Conservation (phyloP, 495 filamentous ascomycete species). For the Sordaria brevicollis region DNA sequence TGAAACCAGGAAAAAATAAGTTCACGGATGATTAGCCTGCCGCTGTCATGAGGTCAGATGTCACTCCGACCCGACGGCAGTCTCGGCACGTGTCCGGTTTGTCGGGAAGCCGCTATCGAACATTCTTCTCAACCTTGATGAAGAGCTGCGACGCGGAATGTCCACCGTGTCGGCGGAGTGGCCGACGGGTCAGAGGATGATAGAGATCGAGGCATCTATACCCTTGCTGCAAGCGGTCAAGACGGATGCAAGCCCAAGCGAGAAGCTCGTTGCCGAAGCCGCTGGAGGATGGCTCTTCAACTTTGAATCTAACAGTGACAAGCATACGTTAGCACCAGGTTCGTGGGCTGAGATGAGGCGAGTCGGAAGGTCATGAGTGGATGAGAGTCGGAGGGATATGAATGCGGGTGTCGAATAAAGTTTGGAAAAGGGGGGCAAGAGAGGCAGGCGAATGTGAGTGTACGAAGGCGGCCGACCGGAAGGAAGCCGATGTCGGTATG, state of each 20-base stretch:
- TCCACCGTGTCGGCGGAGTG: constrained; percentile 32
- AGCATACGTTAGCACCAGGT: constrained; percentile 2
- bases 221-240: constrained; percentile 69
- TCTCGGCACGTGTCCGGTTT: not conserved
- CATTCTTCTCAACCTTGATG: constrained; percentile 46
- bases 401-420: not conserved
- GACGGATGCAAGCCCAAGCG: constrained; percentile 81
- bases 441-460: not conserved
- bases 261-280: constrained; percentile 48
- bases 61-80: not conserved
- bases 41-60: not conserved
- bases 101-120: constrained; percentile 9
- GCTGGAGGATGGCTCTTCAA: constrained; percentile 55
- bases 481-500: not conserved
- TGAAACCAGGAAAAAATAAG: not conserved
- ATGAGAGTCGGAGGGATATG: not conserved
- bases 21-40: not conserved
- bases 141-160: constrained; percentile 56
- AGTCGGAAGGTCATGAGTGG: not conserved
- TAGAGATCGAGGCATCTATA: constrained; percentile 66
- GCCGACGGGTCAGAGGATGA: constrained; percentile 32
- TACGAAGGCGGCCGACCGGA: not conserved
- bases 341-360: not conserved
- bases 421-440: not conserved
- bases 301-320: constrained; percentile 53